Percentiles rank a stretch among this genome's conserved stretches.
Evolutionary conservation across 768 basidiomycete genomes (phyloP).

Genomic region (Cystofilobasidium ferigula): DNA sequence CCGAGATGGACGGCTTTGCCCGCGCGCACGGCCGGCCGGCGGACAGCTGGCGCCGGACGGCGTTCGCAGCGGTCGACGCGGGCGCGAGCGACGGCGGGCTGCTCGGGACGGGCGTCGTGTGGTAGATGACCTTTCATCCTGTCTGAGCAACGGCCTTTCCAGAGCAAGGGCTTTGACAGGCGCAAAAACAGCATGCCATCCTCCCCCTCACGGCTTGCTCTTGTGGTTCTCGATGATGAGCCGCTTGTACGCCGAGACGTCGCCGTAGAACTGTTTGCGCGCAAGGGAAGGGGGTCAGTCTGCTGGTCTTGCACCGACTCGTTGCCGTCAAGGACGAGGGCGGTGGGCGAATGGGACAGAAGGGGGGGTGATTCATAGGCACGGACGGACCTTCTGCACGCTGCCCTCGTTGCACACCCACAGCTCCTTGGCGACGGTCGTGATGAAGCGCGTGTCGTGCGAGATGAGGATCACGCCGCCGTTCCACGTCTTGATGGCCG

Average conservation of each 20-base stretch:
- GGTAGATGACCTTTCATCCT: too few species aligned
- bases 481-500: constrained; percentile 45
- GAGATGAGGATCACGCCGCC: constrained; percentile 62
- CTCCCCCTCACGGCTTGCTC: neutral
- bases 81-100: constrained; percentile 15
- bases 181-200: neutral
- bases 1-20: constrained; percentile 4
- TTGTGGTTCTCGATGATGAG: constrained; percentile 17
- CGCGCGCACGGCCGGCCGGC: neutral
- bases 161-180: too few species aligned
- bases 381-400: constrained; percentile 66
- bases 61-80: constrained; percentile 12
- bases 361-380: neutral
- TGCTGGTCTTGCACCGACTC: too few species aligned
- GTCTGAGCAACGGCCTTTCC: too few species aligned
- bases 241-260: constrained; percentile 18
- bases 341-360: neutral
- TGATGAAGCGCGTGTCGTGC: constrained; percentile 93
- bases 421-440: constrained; percentile 51
- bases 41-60: constrained; percentile 17
- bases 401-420: constrained; percentile 86
- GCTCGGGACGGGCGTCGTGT: constrained; percentile 21
- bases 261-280: neutral
- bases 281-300: neutral
- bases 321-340: too few species aligned